phyloP scores from a whole-genome alignment of 129 eudicot species.

The Chrysanthemum lavandulifolium region DNA sequence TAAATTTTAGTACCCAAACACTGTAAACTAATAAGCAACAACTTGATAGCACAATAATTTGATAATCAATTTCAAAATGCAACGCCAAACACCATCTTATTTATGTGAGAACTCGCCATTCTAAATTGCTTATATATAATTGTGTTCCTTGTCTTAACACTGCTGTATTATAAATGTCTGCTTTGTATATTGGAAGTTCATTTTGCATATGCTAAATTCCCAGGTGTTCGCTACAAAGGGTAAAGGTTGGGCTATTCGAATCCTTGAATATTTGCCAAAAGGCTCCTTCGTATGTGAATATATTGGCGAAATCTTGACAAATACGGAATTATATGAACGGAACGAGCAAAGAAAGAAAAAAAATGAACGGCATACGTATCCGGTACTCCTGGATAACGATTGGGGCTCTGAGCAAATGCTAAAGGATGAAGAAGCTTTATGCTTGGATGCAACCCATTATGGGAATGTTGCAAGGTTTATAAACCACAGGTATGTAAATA shows the following conservation, averaged over 20 bases:
- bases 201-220: constrained; percentile 10
- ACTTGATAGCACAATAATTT: too few species aligned
- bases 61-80: too few species aligned
- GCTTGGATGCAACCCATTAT: constrained; percentile 74
- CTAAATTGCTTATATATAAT: not conserved
- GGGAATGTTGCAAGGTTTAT: constrained; percentile 88
- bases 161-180: not conserved
- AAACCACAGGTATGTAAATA: constrained; percentile 59
- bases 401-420: constrained; percentile 77
- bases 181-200: constrained; percentile 6
- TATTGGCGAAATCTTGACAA: constrained; percentile 78
- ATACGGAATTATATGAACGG: constrained; percentile 63
- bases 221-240: constrained; percentile 71
- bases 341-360: constrained; percentile 31
- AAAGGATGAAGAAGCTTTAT: constrained; percentile 82
- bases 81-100: too few species aligned
- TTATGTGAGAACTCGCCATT: constrained; percentile 13
- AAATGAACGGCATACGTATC: constrained; percentile 63
- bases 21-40: too few species aligned
- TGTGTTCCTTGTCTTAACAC: not conserved
- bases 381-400: constrained; percentile 69
- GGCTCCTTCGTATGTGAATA: constrained; percentile 89
- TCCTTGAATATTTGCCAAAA: constrained; percentile 58
- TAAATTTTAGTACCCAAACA: too few species aligned
- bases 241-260: constrained; percentile 87